Percentiles rank a stretch among this genome's conserved stretches.
phyloP scores from a whole-genome alignment of 73 alveolate species.

The Symbiodinium pilosum region DNA sequence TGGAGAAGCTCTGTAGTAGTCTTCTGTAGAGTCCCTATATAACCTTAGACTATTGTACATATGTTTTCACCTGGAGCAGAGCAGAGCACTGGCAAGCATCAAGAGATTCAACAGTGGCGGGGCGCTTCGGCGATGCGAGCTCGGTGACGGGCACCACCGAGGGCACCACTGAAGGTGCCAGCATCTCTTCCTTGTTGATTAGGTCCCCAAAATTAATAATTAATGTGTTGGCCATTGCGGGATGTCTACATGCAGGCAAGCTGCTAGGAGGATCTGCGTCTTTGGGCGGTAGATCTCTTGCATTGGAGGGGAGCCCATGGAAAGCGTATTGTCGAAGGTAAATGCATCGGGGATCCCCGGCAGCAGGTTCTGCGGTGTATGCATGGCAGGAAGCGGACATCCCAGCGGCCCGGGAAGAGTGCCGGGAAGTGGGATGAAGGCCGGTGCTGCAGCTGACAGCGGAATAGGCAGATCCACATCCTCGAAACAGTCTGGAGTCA shows the following conservation, averaged over 20 bases:
- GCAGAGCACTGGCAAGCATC: no score
- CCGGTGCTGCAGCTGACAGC: conserved; percentile 68
- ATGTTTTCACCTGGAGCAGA: no score
- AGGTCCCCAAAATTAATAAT: no score
- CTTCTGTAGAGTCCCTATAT: no score
- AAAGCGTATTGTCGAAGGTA: no score
- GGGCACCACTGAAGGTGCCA: conserved; percentile 8
- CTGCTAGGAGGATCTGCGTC: conserved; percentile 43
- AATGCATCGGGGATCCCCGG: conserved; percentile 23
- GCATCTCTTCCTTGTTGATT: conserved; percentile 40
- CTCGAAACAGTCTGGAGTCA: conserved; percentile 23
- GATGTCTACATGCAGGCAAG: background rate
- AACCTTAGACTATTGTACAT: no score
- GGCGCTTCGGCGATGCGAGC: background rate
- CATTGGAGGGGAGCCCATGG: background rate
- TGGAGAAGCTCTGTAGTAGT: no score
- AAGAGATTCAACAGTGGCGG: background rate
- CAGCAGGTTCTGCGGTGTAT: background rate
- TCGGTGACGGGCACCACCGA: conserved; percentile 12
- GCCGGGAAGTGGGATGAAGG: conserved; percentile 33
- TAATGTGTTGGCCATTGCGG: no score
- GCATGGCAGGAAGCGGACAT: background rate
- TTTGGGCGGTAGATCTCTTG: conserved; percentile 31
- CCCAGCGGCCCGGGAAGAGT: background rate
- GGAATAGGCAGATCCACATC: conserved; percentile 28